Conservation (phyloP, 75 land plant species). For the Isoetes taiwanensis region DNA sequence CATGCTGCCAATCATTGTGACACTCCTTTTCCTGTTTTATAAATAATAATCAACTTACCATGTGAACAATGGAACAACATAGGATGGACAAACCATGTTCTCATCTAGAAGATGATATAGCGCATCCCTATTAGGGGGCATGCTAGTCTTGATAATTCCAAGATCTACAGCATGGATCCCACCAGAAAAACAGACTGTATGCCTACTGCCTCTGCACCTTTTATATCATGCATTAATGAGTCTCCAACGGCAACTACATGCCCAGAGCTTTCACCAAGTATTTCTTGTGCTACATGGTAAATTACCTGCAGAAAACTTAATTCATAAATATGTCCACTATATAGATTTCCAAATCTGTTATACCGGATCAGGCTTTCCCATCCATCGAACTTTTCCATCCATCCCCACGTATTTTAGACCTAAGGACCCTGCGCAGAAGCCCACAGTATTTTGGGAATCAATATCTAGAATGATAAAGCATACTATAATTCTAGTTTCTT, state of each 20-base stretch:
- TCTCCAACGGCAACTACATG: constrained; percentile 73
- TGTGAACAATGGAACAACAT: constrained; percentile 45
- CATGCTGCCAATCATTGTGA: too few relatives aligned
- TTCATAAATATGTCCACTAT: too few relatives aligned
- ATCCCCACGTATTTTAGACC: constrained; percentile 62
- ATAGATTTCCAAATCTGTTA: too few relatives aligned
- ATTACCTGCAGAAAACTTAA: too few relatives aligned
- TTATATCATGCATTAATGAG: constrained; percentile 72
- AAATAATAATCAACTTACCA: constrained; percentile 31
- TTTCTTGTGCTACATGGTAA: constrained; percentile 42
- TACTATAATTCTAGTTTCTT: neutral
- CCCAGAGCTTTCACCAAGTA: constrained; percentile 37
- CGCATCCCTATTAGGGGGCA: constrained; percentile 25
- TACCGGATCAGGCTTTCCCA: constrained; percentile 83
- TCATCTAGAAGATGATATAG: constrained; percentile 27
- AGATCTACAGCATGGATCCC: constrained; percentile 77
- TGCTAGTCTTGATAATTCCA: constrained; percentile 40
- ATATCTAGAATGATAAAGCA: too few relatives aligned
- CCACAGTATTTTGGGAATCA: too few relatives aligned
- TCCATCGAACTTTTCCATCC: constrained; percentile 81
- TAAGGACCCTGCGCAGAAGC: constrained; percentile 58
- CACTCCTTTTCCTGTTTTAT: too few relatives aligned
- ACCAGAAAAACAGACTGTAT: constrained; percentile 61
- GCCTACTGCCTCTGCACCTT: constrained; percentile 55
- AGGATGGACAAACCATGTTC: constrained; percentile 43